Evolutionary conservation across 2,329 filamentous ascomycete genomes (phyloP).

Genomic region (Exophiala dermatitidis): DNA sequence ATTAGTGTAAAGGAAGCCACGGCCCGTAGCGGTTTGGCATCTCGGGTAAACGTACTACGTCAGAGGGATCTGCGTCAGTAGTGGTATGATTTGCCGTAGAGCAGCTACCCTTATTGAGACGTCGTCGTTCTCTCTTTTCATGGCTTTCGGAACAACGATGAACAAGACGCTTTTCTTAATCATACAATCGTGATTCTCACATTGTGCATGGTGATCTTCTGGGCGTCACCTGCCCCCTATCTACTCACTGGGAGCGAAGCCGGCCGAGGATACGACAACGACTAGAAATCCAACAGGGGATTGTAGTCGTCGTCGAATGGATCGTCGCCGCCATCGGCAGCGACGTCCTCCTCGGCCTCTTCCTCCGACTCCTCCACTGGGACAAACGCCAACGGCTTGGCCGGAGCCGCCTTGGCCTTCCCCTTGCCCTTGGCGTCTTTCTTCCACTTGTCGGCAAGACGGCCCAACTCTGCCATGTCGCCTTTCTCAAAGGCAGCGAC

Average conservation of each 20-base stretch:
- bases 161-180: background rate
- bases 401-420: background rate
- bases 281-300: background rate
- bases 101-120: no score
- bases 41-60: no score
- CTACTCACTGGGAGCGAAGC: background rate
- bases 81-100: no score
- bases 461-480: conserved; percentile 1
- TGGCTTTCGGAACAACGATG: no score
- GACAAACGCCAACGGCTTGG: background rate
- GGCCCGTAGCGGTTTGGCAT: no score
- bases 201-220: background rate
- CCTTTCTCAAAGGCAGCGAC: conserved; percentile 2
- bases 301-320: background rate
- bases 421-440: background rate
- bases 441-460: background rate
- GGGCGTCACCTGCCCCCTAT: background rate
- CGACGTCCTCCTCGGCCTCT: background rate
- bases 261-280: background rate
- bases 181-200: background rate
- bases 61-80: no score
- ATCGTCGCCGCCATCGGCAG: background rate
- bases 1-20: no score
- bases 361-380: conserved; percentile 3
- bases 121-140: no score